Evolutionary conservation across 1,139 yeast genomes (phyloP).

Genomic region (Candida sp.): DNA sequence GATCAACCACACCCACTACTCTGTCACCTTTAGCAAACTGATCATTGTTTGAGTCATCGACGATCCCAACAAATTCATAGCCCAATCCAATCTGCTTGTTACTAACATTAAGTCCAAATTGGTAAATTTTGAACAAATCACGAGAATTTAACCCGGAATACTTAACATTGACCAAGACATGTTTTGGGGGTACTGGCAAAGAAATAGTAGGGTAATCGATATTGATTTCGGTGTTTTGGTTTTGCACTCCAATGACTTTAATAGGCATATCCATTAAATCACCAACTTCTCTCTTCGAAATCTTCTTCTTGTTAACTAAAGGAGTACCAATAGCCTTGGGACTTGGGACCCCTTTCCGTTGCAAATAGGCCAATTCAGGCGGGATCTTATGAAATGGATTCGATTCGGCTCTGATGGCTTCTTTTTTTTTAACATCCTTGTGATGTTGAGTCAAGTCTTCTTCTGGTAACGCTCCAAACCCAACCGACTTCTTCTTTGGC

Average conservation of each 20-base stretch:
- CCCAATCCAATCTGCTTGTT: constrained; percentile 41
- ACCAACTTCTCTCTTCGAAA: constrained; percentile 15
- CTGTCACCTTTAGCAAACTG: constrained; percentile 28
- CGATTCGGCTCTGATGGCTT: constrained; percentile 21
- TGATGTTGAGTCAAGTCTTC: constrained; percentile 38
- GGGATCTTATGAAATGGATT: constrained; percentile 43
- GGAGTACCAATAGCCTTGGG: constrained; percentile 13
- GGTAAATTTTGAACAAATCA: constrained; percentile 37
- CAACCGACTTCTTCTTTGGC: constrained; percentile 32
- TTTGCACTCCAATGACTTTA: constrained; percentile 40
- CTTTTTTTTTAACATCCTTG: constrained; percentile 19
- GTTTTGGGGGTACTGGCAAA: constrained; percentile 29
- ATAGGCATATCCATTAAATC: constrained; percentile 33
- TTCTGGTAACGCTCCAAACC: constrained; percentile 40
- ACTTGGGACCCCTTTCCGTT: constrained; percentile 17
- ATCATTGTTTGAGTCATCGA: constrained; percentile 20
- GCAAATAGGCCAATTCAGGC: constrained; percentile 39
- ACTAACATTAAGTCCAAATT: constrained; percentile 34
- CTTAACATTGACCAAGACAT: constrained; percentile 34
- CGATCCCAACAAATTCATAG: constrained; percentile 37
- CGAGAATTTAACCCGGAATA: constrained; percentile 37
- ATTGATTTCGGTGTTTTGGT: constrained; percentile 40
- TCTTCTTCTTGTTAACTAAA: constrained; percentile 6
- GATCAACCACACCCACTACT: constrained; percentile 37
- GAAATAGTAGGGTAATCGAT: constrained; percentile 39